phyloP scores from a whole-genome alignment of 2,329 filamentous ascomycete species.

The Stemphylium beticola region DNA sequence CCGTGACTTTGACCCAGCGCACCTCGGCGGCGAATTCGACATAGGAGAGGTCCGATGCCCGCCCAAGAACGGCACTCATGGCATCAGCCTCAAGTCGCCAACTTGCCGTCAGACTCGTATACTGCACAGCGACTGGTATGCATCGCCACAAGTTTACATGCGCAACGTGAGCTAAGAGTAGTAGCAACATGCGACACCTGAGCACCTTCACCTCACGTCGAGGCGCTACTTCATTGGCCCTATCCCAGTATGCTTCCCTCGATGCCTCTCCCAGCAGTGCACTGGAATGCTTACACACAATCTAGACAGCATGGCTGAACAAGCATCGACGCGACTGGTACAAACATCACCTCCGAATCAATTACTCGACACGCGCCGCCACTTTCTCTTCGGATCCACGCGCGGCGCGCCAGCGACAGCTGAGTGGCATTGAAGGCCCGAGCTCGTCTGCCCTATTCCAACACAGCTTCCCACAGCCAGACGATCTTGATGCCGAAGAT shows the following conservation, averaged over 20 bases:
- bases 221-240: conserved; percentile 70
- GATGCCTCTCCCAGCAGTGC: conserved; percentile 8
- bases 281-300: conserved; percentile 12
- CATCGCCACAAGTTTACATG: background rate
- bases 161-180: conserved; percentile 13
- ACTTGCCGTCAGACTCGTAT: conserved; percentile 57
- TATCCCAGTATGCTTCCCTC: conserved; percentile 55
- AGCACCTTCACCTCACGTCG: conserved; percentile 67
- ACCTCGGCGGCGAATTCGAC: conserved; percentile 20
- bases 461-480: conserved; percentile 53
- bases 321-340: conserved; percentile 70
- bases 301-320: conserved; percentile 65
- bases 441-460: conserved; percentile 47
- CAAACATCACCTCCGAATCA: conserved; percentile 55
- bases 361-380: conserved; percentile 52
- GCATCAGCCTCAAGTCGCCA: conserved; percentile 42
- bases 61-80: conserved; percentile 38
- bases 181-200: conserved; percentile 65
- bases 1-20: conserved; percentile 19
- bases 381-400: conserved; percentile 60
- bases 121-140: conserved; percentile 61
- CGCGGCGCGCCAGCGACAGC: conserved; percentile 51
- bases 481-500: conserved; percentile 41
- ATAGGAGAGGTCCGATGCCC: conserved; percentile 39
- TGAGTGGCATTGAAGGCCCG: conserved; percentile 51